Evolutionary conservation across 164 flowering plant species (phyloP).

Genomic region (Liriodendron chinense): DNA sequence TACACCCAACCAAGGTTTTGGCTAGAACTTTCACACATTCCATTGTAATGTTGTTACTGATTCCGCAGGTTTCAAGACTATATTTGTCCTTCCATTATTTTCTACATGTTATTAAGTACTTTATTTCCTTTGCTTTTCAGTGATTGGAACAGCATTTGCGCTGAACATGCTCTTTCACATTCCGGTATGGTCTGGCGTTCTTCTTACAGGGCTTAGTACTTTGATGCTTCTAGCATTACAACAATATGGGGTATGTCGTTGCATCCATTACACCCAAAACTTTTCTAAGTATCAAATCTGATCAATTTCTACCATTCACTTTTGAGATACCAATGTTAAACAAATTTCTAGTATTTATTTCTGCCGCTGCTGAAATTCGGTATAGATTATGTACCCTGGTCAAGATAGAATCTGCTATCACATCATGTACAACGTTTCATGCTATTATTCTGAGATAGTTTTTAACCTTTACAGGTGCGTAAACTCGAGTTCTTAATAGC

Average conservation of each 20-base stretch:
- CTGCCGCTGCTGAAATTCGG: background rate
- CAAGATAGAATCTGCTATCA: background rate
- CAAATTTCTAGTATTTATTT: background rate
- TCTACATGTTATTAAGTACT: background rate
- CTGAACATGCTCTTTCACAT: slow-evolving; percentile 86
- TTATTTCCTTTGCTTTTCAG: slow-evolving; percentile 32
- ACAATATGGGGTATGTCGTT: slow-evolving; percentile 80
- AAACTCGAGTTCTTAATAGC: slow-evolving; percentile 91
- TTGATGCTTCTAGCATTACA: slow-evolving; percentile 78
- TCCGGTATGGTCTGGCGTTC: slow-evolving; percentile 89
- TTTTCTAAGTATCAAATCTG: background rate
- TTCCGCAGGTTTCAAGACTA: background rate
- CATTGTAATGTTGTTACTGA: background rate
- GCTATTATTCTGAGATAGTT: background rate
- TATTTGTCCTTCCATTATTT: background rate
- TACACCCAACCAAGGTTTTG: too few relatives aligned
- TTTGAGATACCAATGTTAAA: background rate
- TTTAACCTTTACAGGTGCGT: slow-evolving; percentile 53
- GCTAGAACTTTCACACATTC: background rate
- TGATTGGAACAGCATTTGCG: slow-evolving; percentile 95
- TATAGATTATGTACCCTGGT: background rate
- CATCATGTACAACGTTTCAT: background rate
- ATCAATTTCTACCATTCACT: background rate
- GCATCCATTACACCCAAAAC: background rate
- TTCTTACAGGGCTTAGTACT: slow-evolving; percentile 87